phyloP scores from a whole-genome alignment of 2,329 filamentous ascomycete genomes.

The Cladosporium sp. region DNA sequence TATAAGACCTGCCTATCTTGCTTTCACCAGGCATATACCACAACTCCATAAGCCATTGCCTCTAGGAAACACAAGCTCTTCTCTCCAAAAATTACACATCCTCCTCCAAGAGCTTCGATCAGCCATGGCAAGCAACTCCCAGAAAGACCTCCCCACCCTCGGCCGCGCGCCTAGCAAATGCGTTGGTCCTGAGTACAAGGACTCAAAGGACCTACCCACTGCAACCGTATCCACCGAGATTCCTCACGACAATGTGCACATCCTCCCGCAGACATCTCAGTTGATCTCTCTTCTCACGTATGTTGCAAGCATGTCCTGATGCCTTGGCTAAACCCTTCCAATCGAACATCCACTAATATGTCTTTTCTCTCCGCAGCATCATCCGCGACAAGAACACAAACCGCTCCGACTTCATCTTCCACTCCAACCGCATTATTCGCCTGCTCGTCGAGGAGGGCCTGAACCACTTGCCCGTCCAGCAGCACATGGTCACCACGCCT shows the following conservation, averaged over 20 bases:
- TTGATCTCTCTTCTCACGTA: conserved; percentile 97
- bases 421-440: conserved; percentile 96
- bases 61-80: not conserved
- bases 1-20: not conserved
- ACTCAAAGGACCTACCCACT: conserved; percentile 68
- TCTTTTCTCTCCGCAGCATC: conserved; percentile 62
- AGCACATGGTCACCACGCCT: conserved; percentile 86
- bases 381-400: conserved; percentile 89
- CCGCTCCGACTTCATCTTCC: conserved; percentile 97
- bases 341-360: not conserved
- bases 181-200: conserved; percentile 77
- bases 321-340: not conserved
- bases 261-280: conserved; percentile 90
- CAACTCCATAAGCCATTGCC: not conserved
- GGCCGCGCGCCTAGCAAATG: conserved; percentile 54
- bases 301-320: conserved; percentile 43
- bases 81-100: not conserved
- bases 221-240: conserved; percentile 80
- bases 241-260: conserved; percentile 80
- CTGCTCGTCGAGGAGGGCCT: conserved; percentile 94
- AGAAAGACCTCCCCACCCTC: conserved; percentile 23
- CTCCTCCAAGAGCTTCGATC: not conserved
- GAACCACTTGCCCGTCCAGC: conserved; percentile 90
- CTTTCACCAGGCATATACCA: not conserved
- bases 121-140: conserved; percentile 20